These are phyloP conservation scores for Spathaspora gorwiae DNA, from an alignment of 805 yeast species.

Conservation along the genomic window DNA sequence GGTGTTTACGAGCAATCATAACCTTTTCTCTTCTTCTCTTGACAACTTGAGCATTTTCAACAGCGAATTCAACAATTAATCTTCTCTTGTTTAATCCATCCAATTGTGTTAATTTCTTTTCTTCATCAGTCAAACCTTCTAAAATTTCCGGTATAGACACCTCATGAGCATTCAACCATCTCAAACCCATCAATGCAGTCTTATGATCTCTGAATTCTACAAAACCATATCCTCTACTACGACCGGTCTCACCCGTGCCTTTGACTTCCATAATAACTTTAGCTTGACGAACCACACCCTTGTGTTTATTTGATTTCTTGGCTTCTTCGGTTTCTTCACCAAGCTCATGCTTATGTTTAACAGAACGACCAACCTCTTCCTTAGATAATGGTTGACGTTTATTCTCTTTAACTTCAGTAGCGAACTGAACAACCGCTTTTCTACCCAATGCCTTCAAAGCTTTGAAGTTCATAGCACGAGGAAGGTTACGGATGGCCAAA, in stretches of 20 bases:
- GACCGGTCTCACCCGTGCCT: conserved; percentile 79
- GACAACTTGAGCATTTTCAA: conserved; percentile 91
- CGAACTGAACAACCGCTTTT: conserved; percentile 91
- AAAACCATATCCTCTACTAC: conserved; percentile 97
- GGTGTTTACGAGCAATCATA: conserved; percentile 33
- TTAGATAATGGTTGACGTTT: conserved; percentile 80
- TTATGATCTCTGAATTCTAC: conserved; percentile 89
- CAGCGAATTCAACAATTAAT: conserved; percentile 89
- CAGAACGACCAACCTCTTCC: conserved; percentile 82
- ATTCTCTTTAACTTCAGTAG: conserved; percentile 74
- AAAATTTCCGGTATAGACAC: conserved; percentile 67
- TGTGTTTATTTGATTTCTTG: conserved; percentile 64
- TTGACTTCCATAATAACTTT: conserved; percentile 91
- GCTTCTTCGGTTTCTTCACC: conserved; percentile 31
- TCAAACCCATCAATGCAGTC: conserved; percentile 87
- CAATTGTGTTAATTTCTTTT: conserved; percentile 47
- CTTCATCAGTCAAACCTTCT: conserved; percentile 69
- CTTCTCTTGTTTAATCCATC: conserved; percentile 64
- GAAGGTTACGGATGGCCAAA: conserved; percentile 89
- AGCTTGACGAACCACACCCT: conserved; percentile 90
- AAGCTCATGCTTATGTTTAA: conserved; percentile 52
- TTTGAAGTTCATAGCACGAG: conserved; percentile 86
- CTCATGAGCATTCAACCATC: conserved; percentile 95
- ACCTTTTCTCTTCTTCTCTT: conserved; percentile 80
- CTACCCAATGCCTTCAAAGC: conserved; percentile 89